Evolutionary conservation across 2,329 filamentous ascomycete genomes (phyloP).

Genomic region (Didymella exigua): DNA sequence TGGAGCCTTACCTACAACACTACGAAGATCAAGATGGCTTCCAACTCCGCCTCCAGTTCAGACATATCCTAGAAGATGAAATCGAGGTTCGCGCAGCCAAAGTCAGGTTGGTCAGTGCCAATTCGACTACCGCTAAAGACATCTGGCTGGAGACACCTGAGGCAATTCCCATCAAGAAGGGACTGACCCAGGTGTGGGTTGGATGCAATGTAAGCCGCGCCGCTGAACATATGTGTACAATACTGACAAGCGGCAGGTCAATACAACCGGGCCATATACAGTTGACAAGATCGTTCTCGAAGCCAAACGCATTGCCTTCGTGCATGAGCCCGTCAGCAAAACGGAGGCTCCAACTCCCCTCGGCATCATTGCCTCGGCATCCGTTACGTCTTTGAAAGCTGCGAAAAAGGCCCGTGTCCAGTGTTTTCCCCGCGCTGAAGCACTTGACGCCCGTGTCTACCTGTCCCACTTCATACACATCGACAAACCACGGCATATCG

Average conservation of each 20-base stretch:
- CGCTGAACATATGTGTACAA: neutral
- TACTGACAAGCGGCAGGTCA: slow-evolving; percentile 56
- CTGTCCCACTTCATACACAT: slow-evolving; percentile 76
- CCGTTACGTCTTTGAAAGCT: slow-evolving; percentile 39
- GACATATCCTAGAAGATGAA: slow-evolving; percentile 73
- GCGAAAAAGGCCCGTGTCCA: slow-evolving; percentile 63
- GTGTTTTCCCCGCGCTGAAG: slow-evolving; percentile 73
- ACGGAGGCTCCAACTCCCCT: slow-evolving; percentile 55
- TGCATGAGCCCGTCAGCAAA: slow-evolving; percentile 66
- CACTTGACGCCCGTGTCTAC: slow-evolving; percentile 70
- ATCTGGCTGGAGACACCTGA: slow-evolving; percentile 65
- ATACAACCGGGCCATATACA: slow-evolving; percentile 74
- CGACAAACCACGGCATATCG: slow-evolving; percentile 76
- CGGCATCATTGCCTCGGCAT: slow-evolving; percentile 54
- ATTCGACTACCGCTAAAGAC: slow-evolving; percentile 66
- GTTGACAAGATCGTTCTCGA: slow-evolving; percentile 73
- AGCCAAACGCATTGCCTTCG: slow-evolving; percentile 67
- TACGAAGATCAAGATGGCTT: slow-evolving; percentile 76
- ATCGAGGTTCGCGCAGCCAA: slow-evolving; percentile 69
- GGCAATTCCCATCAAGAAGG: slow-evolving; percentile 59
- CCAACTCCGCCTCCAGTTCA: slow-evolving; percentile 68
- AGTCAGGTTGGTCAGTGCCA: slow-evolving; percentile 65
- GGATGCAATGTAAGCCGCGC: slow-evolving; percentile 50
- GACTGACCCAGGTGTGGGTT: slow-evolving; percentile 59
- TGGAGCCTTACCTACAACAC: slow-evolving; percentile 73